phyloP scores from a whole-genome alignment of 306 rosid genomes.

The Abrus pulchellus region DNA sequence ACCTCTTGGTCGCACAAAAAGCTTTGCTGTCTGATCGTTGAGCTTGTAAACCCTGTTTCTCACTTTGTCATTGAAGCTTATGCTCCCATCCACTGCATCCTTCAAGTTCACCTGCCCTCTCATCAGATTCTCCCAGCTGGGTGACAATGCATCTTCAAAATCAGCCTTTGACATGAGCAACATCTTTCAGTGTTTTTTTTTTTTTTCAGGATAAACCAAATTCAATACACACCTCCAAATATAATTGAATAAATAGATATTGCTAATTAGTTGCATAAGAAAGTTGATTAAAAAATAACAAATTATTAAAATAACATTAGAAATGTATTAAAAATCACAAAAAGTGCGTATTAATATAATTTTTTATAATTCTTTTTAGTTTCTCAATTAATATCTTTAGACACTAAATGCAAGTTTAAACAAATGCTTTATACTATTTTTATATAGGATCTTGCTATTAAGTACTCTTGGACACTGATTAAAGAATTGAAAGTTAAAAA shows the following conservation, averaged over 20 bases:
- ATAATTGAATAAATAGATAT: neutral
- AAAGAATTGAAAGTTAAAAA: too few relatives aligned
- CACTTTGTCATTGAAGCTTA: slow-evolving; percentile 78
- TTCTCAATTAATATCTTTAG: too few relatives aligned
- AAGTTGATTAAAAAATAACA: too few relatives aligned
- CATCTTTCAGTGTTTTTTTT: slow-evolving; percentile 7
- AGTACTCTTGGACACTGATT: too few relatives aligned
- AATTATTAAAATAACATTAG: too few relatives aligned
- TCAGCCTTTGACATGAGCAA: slow-evolving; percentile 65
- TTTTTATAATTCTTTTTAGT: too few relatives aligned
- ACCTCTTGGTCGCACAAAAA: slow-evolving; percentile 90
- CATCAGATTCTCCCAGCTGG: slow-evolving; percentile 92
- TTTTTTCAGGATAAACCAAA: slow-evolving; percentile 24
- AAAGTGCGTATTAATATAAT: too few relatives aligned
- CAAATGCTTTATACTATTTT: too few relatives aligned
- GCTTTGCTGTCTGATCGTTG: slow-evolving; percentile 81
- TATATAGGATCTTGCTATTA: too few relatives aligned
- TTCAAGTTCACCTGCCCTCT: slow-evolving; percentile 87
- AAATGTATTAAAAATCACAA: too few relatives aligned
- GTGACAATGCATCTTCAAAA: slow-evolving; percentile 95
- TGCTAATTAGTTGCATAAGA: too few relatives aligned
- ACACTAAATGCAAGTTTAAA: too few relatives aligned
- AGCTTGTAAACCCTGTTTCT: slow-evolving; percentile 86
- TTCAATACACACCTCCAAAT: neutral
- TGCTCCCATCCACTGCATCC: slow-evolving; percentile 87